Base-by-base conservation (phyloP, 2,329 filamentous ascomycete genomes). In the Tricladium varicosporioides region DNA sequence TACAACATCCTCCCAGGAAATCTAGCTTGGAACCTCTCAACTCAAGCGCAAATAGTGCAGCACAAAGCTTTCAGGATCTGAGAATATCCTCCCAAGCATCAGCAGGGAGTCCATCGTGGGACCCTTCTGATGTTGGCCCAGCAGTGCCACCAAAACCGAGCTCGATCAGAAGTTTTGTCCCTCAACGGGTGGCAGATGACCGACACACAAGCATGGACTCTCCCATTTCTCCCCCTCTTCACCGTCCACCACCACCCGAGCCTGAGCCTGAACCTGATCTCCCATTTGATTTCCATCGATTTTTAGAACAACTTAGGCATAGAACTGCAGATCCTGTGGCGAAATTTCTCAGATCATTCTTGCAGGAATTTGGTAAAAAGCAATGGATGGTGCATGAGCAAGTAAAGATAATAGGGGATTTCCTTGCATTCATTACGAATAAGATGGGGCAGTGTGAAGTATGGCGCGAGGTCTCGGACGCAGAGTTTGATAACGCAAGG, bases 331-430 rank as follows among this genome's bases (percentile, higher is more conserved):
- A 99, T 68, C 94, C 95, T 1, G 93, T 99, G 1, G 95, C 95
- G 5, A 89, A 93, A 62, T 99, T 97, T 69, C 80, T 99, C 47
- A 90, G 95, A 63, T 97, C 94, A 0, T 99, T 99, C 68, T 76
- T 99, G 31, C 86, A 85, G 49, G 95, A 99, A 72, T 99, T 99
- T 74, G 91, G 86, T 36, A 99, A 97, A 77, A 91, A 92, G 65
- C 94, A 97, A 73, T 99, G 94, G 94, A 96, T 96, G 90, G 94
- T 97, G 5, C 94, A 99, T 71, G 94, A 99, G 75, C 94, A 99
- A 73, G 94, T 97, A 71, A 99, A 99, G 75, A 97, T 99, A 61
- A 96, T 99, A 60, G 86, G 91, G 63, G 95, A 99, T 71, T 99
- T 99, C 65, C 78, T 99, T 48, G 86, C 92, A 46, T 99, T 99